Conservation (phyloP, 495 filamentous ascomycete genomes). For the Clohesyomyces aquaticus region DNA sequence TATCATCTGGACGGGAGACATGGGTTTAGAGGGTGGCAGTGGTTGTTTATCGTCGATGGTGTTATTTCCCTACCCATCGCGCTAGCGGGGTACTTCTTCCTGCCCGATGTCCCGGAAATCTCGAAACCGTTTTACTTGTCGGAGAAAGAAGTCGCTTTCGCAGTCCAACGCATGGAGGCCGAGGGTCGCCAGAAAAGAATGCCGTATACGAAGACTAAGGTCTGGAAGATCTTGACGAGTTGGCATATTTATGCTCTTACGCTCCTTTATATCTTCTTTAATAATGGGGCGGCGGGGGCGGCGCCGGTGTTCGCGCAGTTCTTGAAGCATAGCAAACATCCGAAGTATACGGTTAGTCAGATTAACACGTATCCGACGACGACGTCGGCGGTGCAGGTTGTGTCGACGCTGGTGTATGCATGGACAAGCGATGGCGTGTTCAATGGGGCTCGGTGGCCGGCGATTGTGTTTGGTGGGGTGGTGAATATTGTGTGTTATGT, state of each 20-base stretch:
- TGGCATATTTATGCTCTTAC: conserved; percentile 58
- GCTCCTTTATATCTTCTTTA: conserved; percentile 49
- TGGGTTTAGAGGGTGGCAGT: conserved; percentile 40
- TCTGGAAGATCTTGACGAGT: conserved; percentile 59
- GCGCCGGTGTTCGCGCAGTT: conserved; percentile 41
- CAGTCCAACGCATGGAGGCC: conserved; percentile 50
- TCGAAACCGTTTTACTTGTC: conserved; percentile 52
- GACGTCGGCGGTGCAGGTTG: conserved; percentile 52
- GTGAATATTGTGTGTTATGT: conserved; percentile 60
- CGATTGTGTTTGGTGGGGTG: conserved; percentile 57
- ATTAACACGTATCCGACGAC: conserved; percentile 53
- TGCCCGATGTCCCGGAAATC: conserved; percentile 65
- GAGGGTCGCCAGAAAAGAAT: conserved; percentile 53
- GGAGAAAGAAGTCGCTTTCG: conserved; percentile 46
- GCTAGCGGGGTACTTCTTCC: conserved; percentile 60
- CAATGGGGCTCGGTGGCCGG: conserved; percentile 60
- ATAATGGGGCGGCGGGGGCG: conserved; percentile 33
- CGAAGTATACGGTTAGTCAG: conserved; percentile 36
- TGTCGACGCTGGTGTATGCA: conserved; percentile 54
- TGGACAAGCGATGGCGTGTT: conserved; percentile 57
- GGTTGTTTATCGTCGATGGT: conserved; percentile 41
- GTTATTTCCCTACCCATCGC: conserved; percentile 43
- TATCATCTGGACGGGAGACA: conserved; percentile 34
- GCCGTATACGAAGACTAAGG: conserved; percentile 53
- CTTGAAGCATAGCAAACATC: conserved; percentile 27